These are phyloP conservation scores for Crithidia fasciculata DNA, from an alignment of 208 protist genomes.

Conservation along the genomic window DNA sequence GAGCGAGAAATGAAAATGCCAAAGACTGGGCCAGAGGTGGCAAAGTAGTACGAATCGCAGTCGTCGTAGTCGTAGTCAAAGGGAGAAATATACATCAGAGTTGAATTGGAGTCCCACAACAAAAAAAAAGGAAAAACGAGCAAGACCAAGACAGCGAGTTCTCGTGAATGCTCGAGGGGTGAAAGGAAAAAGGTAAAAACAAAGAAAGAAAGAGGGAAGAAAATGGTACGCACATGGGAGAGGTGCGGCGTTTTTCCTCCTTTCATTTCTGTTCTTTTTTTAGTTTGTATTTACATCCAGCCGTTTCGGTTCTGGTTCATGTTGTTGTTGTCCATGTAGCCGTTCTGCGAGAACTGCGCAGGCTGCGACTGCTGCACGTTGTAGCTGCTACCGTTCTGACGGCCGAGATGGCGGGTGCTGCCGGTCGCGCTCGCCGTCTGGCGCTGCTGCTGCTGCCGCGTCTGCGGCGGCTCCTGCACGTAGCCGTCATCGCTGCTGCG, in stretches of 20 bases:
- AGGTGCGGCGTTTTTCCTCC: neutral
- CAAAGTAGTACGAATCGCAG: too few relatives aligned
- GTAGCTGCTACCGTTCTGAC: conserved; percentile 15
- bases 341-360: conserved; percentile 5
- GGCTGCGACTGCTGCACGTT: conserved; percentile 10
- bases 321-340: conserved; percentile 6
- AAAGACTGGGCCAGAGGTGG: too few relatives aligned
- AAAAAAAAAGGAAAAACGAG: conserved; percentile 13
- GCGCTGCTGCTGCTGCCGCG: conserved; percentile 1
- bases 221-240: neutral
- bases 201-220: conserved; percentile 1
- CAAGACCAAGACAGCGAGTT: too few relatives aligned
- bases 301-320: neutral
- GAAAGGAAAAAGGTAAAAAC: neutral
- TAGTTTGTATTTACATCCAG: conserved; percentile 13
- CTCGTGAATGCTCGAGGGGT: too few relatives aligned
- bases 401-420: conserved; percentile 10
- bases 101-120: neutral
- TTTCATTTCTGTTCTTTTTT: neutral
- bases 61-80: too few relatives aligned
- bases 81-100: too few relatives aligned
- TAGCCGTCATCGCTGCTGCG: conserved; percentile 9
- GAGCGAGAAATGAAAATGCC: too few relatives aligned
- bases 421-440: neutral
- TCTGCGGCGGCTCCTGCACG: neutral